Base-by-base conservation (phyloP, 352 stramenopile genomes). In the Phytophthora vignae region DNA sequence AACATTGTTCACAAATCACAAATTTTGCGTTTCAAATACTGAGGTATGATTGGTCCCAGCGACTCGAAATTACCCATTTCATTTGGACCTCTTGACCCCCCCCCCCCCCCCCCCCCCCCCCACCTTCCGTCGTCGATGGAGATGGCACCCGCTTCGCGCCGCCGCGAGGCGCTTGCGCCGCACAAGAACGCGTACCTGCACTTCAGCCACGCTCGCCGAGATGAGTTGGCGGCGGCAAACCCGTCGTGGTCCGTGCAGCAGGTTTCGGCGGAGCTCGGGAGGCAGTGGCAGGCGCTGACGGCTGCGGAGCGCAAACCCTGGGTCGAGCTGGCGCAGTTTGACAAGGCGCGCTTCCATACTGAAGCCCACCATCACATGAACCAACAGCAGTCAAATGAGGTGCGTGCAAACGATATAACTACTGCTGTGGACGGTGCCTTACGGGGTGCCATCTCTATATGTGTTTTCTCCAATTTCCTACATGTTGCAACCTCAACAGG, bases 321-420 rank as follows among this genome's bases (percentile, higher is more conserved):
- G 79, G 48, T 84, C 25, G 79, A 91, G 54, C 60, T 92, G 8
- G 83, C 83, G 25, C 80, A 85, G 58, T 90, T 90, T 54, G 85
- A 92, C 55, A 83, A 79, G 40, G 81, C 74, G n/a, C 75, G 76
- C 31, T 83, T 81, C 58, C 73, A 80, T 52, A 82, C 68, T 7
- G 70, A 90, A 63, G 52, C 76, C 19, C 55, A 77, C 21, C 60
- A 82, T 38, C 69, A 74, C 22, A 52, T 72, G 1, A 67, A 21
- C 12, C 55, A 67, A 52, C 53, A 74, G 17, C 58, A 67, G 25
- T 11, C 40, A 21, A 40, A 61, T 14, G 29, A 64, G 52, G 71
- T 75, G 25, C 36, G 53, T 64, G n/a, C 19, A 42, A 9, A 31
- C 27, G 22, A 52, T 29, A 55, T 21, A 57, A 36, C 4, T 19